phyloP scores from a whole-genome alignment of 2,329 filamentous ascomycete species.

The Fusarium marasasianum region DNA sequence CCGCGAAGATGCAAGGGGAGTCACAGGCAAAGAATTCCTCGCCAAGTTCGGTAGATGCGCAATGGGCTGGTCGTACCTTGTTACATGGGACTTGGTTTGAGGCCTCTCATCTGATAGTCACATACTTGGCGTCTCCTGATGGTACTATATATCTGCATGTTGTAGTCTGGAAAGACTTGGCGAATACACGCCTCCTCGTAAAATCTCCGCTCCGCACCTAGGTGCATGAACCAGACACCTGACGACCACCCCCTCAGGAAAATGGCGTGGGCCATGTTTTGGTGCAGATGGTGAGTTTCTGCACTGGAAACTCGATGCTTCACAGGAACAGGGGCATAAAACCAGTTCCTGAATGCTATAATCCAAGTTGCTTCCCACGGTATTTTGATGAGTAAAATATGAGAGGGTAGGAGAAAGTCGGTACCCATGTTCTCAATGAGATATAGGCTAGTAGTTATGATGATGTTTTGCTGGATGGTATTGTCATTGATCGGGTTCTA shows the following conservation, averaged over 20 bases:
- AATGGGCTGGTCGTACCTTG: conserved; percentile 57
- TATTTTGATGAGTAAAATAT: not conserved
- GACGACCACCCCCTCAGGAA: not conserved
- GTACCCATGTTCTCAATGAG: not conserved
- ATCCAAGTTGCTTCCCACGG: not conserved
- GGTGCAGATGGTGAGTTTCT: not conserved
- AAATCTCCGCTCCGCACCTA: conserved; percentile 8
- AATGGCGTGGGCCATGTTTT: not conserved
- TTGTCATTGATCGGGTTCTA: not conserved
- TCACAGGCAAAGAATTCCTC: conserved; percentile 58
- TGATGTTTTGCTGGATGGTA: not conserved
- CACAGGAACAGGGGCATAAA: not conserved
- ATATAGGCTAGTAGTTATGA: not conserved
- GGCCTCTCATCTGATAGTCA: conserved; percentile 6
- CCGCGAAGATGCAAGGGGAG: conserved; percentile 59
- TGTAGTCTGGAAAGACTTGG: conserved; percentile 4
- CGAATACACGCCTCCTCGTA: not conserved
- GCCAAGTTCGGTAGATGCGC: conserved; percentile 55
- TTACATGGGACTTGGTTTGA: conserved; percentile 61
- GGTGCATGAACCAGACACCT: conserved; percentile 16
- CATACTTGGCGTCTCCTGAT: conserved; percentile 11
- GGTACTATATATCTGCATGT: not conserved
- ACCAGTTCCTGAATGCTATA: not conserved
- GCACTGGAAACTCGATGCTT: not conserved
- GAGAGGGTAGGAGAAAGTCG: not conserved